Conservation (phyloP, 2,329 filamentous ascomycete genomes). For the Cladosporium sp. region DNA sequence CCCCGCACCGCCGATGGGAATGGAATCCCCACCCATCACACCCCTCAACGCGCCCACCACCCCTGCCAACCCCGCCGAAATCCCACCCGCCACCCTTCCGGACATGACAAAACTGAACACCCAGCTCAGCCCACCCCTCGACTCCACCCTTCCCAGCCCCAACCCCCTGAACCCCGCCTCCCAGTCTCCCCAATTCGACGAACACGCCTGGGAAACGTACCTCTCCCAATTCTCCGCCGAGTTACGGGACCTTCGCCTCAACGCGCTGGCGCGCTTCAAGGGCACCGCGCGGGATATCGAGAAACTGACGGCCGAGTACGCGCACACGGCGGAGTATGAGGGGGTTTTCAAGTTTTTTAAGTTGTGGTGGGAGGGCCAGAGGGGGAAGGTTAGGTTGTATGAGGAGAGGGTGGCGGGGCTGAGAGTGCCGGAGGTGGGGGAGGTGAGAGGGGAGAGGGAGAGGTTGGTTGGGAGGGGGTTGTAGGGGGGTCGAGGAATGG, state of each 20-base stretch:
- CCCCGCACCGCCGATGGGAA: constrained; percentile 17
- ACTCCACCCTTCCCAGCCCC: constrained; percentile 14
- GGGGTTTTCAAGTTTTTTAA: constrained; percentile 26
- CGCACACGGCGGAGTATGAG: constrained; percentile 6
- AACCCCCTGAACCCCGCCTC: constrained; percentile 7
- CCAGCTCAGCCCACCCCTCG: constrained; percentile 16
- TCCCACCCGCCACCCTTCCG: constrained; percentile 9
- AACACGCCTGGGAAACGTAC: constrained; percentile 30
- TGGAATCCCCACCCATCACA: constrained; percentile 32
- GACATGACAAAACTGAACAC: constrained; percentile 19
- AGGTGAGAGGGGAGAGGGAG: constrained; percentile 7
- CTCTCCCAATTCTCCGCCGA: constrained; percentile 28
- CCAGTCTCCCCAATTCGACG: constrained; percentile 20
- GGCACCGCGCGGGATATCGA: constrained; percentile 32
- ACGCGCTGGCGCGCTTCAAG: constrained; percentile 40
- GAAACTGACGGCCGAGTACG: constrained; percentile 21
- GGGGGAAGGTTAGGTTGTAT: constrained; percentile 29
- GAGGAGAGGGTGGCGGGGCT: constrained; percentile 21
- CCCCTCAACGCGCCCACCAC: constrained; percentile 22
- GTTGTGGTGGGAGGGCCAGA: constrained; percentile 37
- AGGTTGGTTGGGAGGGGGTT: no score
- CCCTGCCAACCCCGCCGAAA: constrained; percentile 15
- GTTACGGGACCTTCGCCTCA: constrained; percentile 34
- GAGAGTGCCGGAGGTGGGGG: constrained; percentile 14
- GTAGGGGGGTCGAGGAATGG: not conserved